phyloP scores from a whole-genome alignment of 2,329 filamentous ascomycete genomes.

The Didymella keratinophila region DNA sequence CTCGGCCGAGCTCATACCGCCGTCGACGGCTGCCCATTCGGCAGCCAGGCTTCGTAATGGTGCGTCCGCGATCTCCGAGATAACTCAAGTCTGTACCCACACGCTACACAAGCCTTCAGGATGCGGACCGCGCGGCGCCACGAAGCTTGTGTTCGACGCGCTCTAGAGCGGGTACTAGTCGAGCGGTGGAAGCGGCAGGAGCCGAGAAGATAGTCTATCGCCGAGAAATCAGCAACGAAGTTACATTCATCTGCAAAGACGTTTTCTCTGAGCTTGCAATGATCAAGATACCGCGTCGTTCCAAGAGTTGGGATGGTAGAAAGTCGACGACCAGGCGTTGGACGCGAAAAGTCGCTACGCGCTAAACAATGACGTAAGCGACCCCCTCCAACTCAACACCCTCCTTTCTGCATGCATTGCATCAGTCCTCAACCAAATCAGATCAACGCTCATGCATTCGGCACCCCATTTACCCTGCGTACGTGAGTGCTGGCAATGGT shows the following conservation, averaged over 20 bases:
- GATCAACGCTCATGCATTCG: neutral
- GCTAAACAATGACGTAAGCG: neutral
- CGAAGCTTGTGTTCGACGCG: constrained; percentile 11
- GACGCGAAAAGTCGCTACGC: neutral
- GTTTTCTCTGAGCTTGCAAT: neutral
- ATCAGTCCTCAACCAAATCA: neutral
- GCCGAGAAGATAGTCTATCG: neutral
- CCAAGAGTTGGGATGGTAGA: neutral
- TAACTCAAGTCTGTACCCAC: neutral
- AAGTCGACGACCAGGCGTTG: neutral
- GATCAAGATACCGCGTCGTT: neutral
- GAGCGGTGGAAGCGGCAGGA: neutral
- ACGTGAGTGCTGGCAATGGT: neutral
- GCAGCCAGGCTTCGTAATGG: neutral
- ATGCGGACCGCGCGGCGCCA: constrained; percentile 15
- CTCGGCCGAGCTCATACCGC: constrained; percentile 12
- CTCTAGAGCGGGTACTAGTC: neutral
- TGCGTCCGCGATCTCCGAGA: constrained; percentile 7
- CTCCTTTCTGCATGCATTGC: neutral
- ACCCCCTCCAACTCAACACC: neutral
- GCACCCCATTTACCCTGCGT: neutral
- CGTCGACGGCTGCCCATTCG: neutral
- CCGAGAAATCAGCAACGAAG: neutral
- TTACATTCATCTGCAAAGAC: neutral
- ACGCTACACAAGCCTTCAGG: neutral